Evolutionary conservation across 2,329 filamentous ascomycete species (phyloP), one percentile per base, ranked within the genome.

Genomic region (Penicillium sp.): DNA sequence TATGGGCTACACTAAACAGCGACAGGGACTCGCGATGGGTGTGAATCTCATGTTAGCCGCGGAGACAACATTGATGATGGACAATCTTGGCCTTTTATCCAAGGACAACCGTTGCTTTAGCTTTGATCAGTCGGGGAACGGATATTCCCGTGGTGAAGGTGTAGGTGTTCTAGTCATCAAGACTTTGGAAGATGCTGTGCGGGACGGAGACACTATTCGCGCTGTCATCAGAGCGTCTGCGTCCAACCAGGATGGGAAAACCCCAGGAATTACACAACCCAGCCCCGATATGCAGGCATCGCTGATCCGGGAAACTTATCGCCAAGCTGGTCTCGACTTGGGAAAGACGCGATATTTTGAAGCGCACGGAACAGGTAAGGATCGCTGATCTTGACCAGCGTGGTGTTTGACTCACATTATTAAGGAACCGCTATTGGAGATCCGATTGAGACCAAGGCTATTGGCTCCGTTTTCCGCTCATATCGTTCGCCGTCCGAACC

Each of bases 91-190:
- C 6, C 60, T 70, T 16, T 53, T 70, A 2, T 67, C 64, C 13
- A 58, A 64, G 8, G 63, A 67, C n/a, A 64, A 67, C 5, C 56
- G 45, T 23, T 71, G 62, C 26, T 56, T 65, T 16, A 66, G 60
- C 4, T 74, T 71, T 45, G 76, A 78, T 48, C 56, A 66, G 10
- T 59, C 64, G 15, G 76, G 72, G 0, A 68, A 73, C 46, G 78
- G 78, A 1, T 80, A 80, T 53, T 73, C 65, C 0, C 69, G 77
- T 6, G 78, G 76, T 3, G 78, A 81, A 59, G 78, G 72, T 5
- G 64, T 74, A 13, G 73, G 64, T 2, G 61, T 66, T 29, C 34
- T 80, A 6, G 50, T 77, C 0, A 47, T 81, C 8, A 79, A 79
- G 53, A 69, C 65, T 0, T 54, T 79, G 0, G 57, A 64, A 9